These are phyloP conservation scores for Blastocystis sp. DNA, from an alignment of 352 stramenopile species.

Conservation along the genomic window DNA sequence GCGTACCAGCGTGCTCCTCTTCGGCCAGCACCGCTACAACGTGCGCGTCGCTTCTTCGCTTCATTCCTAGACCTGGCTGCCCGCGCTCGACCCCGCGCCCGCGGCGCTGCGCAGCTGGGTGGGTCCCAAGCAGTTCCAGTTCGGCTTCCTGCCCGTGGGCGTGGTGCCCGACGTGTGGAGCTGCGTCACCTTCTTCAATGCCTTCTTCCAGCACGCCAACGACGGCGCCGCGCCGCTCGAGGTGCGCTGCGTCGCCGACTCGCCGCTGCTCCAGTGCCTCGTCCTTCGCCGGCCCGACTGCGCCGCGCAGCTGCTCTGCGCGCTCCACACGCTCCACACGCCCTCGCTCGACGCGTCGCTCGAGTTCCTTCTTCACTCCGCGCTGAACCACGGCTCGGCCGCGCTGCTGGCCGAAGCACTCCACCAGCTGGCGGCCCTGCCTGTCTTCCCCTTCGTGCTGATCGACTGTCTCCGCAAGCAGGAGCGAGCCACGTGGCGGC, in stretches of 20 bases:
- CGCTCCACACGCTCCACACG: background rate
- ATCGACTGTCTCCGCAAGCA: constrained; percentile 57
- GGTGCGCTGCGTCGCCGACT: background rate
- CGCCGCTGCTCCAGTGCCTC: constrained; percentile 10
- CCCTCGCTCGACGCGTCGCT: background rate
- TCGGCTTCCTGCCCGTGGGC: background rate
- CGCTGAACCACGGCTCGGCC: constrained; percentile 26
- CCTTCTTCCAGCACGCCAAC: constrained; percentile 10
- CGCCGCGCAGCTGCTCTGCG: background rate
- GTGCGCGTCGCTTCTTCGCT: background rate
- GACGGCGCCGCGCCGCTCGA: background rate
- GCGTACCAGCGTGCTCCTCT: background rate
- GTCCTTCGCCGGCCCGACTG: background rate
- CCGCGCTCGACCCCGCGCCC: background rate
- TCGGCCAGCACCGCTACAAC: constrained; percentile 14
- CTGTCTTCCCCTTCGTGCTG: constrained; percentile 25
- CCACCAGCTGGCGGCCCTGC: background rate
- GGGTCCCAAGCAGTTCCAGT: constrained; percentile 26
- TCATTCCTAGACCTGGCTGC: constrained; percentile 30
- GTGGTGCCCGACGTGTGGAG: background rate
- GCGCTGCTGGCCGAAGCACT: background rate
- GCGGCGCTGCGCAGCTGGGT: constrained; percentile 18
- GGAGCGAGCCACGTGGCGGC: constrained; percentile 30
- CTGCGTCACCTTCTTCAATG: background rate
- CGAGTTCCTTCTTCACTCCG: constrained; percentile 37